Evolutionary conservation across 2,329 filamentous ascomycete species (phyloP), one percentile per base, ranked within the genome.

Genomic region (Mycogone perniciosa): DNA sequence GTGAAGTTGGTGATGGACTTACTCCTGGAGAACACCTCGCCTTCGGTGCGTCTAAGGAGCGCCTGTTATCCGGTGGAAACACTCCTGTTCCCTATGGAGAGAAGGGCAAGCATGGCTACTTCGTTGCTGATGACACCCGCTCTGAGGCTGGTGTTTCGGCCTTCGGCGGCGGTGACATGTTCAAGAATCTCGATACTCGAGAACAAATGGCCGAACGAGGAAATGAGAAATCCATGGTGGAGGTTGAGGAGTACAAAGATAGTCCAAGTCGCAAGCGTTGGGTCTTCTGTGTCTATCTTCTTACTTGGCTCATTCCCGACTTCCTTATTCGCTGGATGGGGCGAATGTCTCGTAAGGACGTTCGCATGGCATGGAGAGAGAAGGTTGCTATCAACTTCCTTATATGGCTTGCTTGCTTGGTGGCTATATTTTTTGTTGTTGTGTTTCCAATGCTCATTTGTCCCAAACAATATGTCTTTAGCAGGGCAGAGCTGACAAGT

Each of bases 301-400:
- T 99, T 54, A 99, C 93, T 4, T 99, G 84, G 76, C 89, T 84
- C 59, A 74, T 96, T 42, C 93, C 93, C 5, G 91, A 96, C 64
- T 87, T 96, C 60, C 62, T 85, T 40, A 87, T 97, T 64, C 81
- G 82, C 48, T 76, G 76, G 60, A 54, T 95, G 38, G 92, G 92
- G 26, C 80, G 87, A 46, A 96, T 96, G 86, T 80, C 86, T 53
- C 88, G 93, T 54, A 95, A 95, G 65, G 93, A 99, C 67, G 83
- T 99, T 7, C 87, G 91, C 27, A 78, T 87, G 66, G 93, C 93
- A 1, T 99, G 93, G 93, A 81, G 93, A 64, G 93, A 99, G 68
- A 99, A 99, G 76, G 68, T 99, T 53, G 92, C 93, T 48, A 99
- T 99, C 77, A 99, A 99, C 74, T 77, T 99, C 67, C 79, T 97